phyloP scores from a whole-genome alignment of 2,329 filamentous ascomycete genomes.

The Lasiodiplodia hormozganensis region DNA sequence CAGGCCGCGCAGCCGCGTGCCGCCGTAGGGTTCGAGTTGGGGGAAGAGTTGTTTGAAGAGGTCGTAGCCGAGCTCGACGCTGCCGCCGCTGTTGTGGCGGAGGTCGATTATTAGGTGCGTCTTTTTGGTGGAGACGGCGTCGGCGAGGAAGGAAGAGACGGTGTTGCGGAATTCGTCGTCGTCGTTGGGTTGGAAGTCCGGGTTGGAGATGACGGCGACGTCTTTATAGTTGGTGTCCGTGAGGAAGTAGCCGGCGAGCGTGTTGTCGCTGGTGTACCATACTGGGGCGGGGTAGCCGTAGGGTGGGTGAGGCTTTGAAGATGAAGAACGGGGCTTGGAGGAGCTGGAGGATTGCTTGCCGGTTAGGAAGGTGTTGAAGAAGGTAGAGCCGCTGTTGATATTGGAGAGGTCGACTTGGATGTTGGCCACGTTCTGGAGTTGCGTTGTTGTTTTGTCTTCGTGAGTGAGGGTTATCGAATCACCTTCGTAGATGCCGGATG shows the following conservation, averaged over 20 bases:
- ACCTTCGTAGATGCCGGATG: conserved; percentile 37
- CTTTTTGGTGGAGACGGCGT: conserved; percentile 56
- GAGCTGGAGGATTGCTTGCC: conserved; percentile 34
- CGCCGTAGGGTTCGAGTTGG: conserved; percentile 50
- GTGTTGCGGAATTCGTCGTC: conserved; percentile 47
- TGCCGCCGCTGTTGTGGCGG: conserved; percentile 66
- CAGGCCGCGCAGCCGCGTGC: conserved; percentile 55
- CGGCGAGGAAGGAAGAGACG: conserved; percentile 55
- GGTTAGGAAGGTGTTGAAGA: conserved; percentile 50
- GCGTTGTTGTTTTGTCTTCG: conserved; percentile 44
- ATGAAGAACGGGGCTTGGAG: conserved; percentile 31
- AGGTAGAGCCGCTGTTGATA: conserved; percentile 47
- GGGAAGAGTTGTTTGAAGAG: conserved; percentile 64
- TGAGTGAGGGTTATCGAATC: conserved; percentile 46
- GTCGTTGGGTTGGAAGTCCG: conserved; percentile 44
- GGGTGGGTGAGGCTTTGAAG: conserved; percentile 31
- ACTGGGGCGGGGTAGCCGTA: conserved; percentile 49
- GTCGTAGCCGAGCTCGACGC: conserved; percentile 49
- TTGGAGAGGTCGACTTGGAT: conserved; percentile 42
- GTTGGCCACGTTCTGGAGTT: conserved; percentile 42
- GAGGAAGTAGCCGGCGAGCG: conserved; percentile 56
- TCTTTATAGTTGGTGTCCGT: conserved; percentile 50
- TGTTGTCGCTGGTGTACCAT: conserved; percentile 43
- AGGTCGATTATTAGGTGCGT: conserved; percentile 71
- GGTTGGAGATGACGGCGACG: conserved; percentile 55